Conservation (phyloP, 257 asterid species). For the Paraleonurus japonicus region DNA sequence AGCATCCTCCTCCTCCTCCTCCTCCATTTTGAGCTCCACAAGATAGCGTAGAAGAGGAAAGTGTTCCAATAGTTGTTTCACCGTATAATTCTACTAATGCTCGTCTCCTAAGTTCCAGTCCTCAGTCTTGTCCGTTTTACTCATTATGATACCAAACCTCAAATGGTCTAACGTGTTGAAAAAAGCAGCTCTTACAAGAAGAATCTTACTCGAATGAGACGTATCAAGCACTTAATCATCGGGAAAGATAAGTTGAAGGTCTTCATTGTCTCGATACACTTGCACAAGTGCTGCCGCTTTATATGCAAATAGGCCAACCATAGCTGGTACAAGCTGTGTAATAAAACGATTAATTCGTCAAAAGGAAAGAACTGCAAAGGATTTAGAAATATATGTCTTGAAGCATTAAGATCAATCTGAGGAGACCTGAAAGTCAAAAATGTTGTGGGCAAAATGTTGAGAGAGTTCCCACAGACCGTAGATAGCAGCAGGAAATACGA, state of each 20-base stretch:
- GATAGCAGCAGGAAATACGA: slow-evolving; percentile 82
- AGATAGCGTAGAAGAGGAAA: background rate
- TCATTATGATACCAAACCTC: background rate
- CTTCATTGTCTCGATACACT: slow-evolving; percentile 94
- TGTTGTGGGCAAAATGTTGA: slow-evolving; percentile 57
- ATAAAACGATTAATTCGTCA: slow-evolving; percentile 9
- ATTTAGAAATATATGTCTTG: background rate
- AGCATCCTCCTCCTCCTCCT: too few species aligned
- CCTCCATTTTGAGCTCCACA: too few species aligned
- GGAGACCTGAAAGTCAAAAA: slow-evolving; percentile 79
- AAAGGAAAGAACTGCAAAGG: background rate
- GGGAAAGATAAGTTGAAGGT: slow-evolving; percentile 76
- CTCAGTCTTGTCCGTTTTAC: background rate
- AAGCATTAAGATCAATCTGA: background rate
- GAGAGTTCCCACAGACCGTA: slow-evolving; percentile 90
- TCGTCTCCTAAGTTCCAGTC: background rate
- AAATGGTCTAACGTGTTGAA: background rate
- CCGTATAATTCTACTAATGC: background rate
- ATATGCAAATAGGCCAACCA: slow-evolving; percentile 92
- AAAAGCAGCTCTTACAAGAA: slow-evolving; percentile 2
- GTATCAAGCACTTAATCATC: slow-evolving; percentile 38
- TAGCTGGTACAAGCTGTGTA: slow-evolving; percentile 81
- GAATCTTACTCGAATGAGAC: slow-evolving; percentile 10
- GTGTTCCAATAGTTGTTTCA: background rate
- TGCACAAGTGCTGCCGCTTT: slow-evolving; percentile 97